phyloP scores from a whole-genome alignment of 306 rosid genomes.

The Hippophae tibetana region DNA sequence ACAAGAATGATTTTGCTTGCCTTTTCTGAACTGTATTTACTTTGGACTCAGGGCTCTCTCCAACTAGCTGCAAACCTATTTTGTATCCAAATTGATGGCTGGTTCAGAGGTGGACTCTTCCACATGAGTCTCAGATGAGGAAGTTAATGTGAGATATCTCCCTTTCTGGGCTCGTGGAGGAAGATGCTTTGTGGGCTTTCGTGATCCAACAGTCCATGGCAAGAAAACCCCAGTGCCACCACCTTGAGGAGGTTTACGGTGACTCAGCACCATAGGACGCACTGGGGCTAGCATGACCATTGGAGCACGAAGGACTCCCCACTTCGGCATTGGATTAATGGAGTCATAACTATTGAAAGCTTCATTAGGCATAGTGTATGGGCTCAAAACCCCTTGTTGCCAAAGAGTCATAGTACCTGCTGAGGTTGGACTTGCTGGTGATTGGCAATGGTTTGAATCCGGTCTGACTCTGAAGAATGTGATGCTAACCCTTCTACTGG shows the following conservation, averaged over 20 bases:
- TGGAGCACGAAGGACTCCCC: slow-evolving; percentile 71
- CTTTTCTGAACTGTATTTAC: slow-evolving; percentile 25
- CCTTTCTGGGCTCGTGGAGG: slow-evolving; percentile 94
- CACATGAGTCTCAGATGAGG: slow-evolving; percentile 42
- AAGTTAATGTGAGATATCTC: slow-evolving; percentile 47
- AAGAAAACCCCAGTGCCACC: slow-evolving; percentile 75
- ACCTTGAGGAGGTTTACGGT: slow-evolving; percentile 45
- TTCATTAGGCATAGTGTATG: slow-evolving; percentile 55
- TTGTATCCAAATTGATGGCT: slow-evolving; percentile 37
- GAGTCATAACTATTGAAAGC: slow-evolving; percentile 44
- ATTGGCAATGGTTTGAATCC: slow-evolving; percentile 54
- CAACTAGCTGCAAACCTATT: slow-evolving; percentile 15
- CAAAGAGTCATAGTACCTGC: slow-evolving; percentile 46
- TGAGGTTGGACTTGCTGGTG: slow-evolving; percentile 39
- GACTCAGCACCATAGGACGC: slow-evolving; percentile 53
- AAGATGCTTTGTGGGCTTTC: slow-evolving; percentile 80
- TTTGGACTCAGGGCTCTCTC: slow-evolving; percentile 34
- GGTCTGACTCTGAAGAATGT: slow-evolving; percentile 72
- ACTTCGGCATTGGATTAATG: slow-evolving; percentile 61
- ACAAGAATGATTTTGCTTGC: slow-evolving; percentile 5
- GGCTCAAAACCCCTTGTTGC: slow-evolving; percentile 55
- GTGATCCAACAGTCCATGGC: slow-evolving; percentile 78
- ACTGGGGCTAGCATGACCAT: slow-evolving; percentile 70
- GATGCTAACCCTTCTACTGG: slow-evolving; percentile 66
- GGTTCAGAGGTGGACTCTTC: slow-evolving; percentile 59